Percentiles rank a stretch among this genome's conserved stretches.
phyloP scores from a whole-genome alignment of 176 grass and related monocot genomes.

The Phragmites australis region DNA sequence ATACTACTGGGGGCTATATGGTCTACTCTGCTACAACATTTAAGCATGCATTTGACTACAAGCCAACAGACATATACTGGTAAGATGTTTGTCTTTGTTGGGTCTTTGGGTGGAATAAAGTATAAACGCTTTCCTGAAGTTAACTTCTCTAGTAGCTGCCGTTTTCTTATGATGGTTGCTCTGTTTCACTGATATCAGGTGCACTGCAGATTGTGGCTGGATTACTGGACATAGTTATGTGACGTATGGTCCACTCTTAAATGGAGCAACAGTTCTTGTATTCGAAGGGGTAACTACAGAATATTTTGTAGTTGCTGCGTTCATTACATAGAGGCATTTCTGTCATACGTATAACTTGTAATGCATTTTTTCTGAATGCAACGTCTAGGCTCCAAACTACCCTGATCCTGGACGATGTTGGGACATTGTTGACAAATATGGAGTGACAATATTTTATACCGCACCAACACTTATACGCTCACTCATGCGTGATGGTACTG shows the following conservation, averaged over 20 bases:
- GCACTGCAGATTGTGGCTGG: constrained; percentile 99
- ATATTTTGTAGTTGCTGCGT: constrained; percentile 22
- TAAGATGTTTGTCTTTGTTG: constrained; percentile 33
- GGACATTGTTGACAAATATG: constrained; percentile 96
- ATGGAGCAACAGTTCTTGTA: constrained; percentile 86
- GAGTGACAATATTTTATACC: constrained; percentile 97
- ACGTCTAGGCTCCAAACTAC: constrained; percentile 87
- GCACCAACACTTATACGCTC: constrained; percentile 94
- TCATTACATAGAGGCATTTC: too few species aligned
- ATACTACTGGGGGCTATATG: constrained; percentile 99
- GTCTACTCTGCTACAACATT: constrained; percentile 92
- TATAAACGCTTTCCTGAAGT: constrained; percentile 26
- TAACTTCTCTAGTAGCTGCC: neutral
- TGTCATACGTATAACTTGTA: neutral
- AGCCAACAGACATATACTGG: constrained; percentile 93
- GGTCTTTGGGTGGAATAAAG: constrained; percentile 17
- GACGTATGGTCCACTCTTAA: constrained; percentile 92
- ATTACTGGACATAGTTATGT: constrained; percentile 99
- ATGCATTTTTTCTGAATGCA: constrained; percentile 35
- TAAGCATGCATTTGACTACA: constrained; percentile 98
- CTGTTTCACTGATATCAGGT: constrained; percentile 65
- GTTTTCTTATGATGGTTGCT: constrained; percentile 36
- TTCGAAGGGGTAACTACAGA: constrained; percentile 85
- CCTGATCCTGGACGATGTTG: constrained; percentile 87
- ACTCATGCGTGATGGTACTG: constrained; percentile 85